Percentiles rank a stretch among this genome's conserved stretches.
These are phyloP conservation scores for Cercophora scortea DNA, from an alignment of 495 filamentous ascomycete genomes.

Conservation along the genomic window DNA sequence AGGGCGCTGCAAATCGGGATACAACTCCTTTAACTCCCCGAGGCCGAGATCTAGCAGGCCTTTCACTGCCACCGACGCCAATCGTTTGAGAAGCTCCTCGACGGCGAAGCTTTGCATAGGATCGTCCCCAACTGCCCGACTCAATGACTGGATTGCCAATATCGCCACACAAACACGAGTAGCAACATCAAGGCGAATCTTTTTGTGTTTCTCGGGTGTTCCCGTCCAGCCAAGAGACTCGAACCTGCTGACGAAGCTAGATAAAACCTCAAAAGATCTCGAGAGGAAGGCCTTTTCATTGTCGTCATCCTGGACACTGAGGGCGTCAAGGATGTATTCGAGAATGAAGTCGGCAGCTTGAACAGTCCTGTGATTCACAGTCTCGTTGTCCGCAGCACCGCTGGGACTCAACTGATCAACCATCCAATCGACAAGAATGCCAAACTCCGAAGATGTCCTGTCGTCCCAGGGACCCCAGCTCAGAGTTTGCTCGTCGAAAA, in stretches of 20 bases:
- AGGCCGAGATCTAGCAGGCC: conserved; percentile 43
- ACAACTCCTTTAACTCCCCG: conserved; percentile 48
- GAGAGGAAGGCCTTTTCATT: conserved; percentile 31
- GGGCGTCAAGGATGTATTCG: conserved; percentile 29
- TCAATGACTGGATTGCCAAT: conserved; percentile 21
- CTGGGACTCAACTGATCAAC: conserved; percentile 30
- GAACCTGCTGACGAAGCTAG: conserved; percentile 27
- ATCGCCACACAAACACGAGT: conserved; percentile 11
- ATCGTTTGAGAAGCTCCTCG: conserved; percentile 35
- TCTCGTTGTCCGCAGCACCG: not conserved
- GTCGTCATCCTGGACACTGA: conserved; percentile 23
- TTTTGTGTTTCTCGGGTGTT: not conserved
- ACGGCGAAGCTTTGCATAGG: conserved; percentile 25
- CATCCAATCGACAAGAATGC: conserved; percentile 48
- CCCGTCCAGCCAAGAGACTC: conserved; percentile 16
- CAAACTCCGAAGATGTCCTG: conserved; percentile 57
- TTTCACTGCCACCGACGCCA: conserved; percentile 25
- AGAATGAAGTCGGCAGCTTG: conserved; percentile 33
- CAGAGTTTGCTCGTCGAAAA: conserved; percentile 42
- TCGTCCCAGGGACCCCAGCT: conserved; percentile 68
- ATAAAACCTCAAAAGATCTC: conserved; percentile 37
- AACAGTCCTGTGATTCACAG: conserved; percentile 4
- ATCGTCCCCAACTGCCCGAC: conserved; percentile 16
- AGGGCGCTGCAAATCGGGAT: conserved; percentile 50
- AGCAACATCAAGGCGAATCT: conserved; percentile 9